These are phyloP conservation scores for Neurospora sp. DNA, from an alignment of 495 filamentous ascomycete genomes.

Conservation along the genomic window DNA sequence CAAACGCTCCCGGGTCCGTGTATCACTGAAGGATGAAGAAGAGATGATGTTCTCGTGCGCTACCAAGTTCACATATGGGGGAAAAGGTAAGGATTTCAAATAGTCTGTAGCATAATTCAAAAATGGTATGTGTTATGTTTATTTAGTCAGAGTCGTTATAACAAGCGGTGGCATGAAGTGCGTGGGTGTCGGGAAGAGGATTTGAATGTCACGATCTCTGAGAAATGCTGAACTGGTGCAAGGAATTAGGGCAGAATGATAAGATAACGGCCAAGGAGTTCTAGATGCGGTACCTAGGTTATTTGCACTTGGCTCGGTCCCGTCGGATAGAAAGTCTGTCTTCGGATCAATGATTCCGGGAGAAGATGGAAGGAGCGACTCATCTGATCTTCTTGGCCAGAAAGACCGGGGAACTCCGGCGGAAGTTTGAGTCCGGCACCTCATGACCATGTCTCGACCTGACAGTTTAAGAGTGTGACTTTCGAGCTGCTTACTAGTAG, in stretches of 20 bases:
- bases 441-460: neutral
- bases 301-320: neutral
- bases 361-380: neutral
- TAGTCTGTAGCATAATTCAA: neutral
- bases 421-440: neutral
- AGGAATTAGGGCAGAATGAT: neutral
- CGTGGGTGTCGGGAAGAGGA: neutral
- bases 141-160: neutral
- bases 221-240: neutral
- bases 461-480: neutral
- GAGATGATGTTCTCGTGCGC: neutral
- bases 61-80: neutral
- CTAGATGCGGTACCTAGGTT: neutral
- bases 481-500: neutral
- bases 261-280: neutral
- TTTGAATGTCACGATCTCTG: neutral
- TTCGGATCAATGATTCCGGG: neutral
- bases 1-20: neutral
- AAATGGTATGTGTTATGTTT: neutral
- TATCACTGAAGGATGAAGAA: neutral
- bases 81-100: neutral
- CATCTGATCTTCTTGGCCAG: neutral
- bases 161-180: neutral
- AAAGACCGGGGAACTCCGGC: neutral
- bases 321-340: neutral